Base-by-base conservation (phyloP, 164 flowering plant genomes). In the Liquidambar formosana region DNA sequence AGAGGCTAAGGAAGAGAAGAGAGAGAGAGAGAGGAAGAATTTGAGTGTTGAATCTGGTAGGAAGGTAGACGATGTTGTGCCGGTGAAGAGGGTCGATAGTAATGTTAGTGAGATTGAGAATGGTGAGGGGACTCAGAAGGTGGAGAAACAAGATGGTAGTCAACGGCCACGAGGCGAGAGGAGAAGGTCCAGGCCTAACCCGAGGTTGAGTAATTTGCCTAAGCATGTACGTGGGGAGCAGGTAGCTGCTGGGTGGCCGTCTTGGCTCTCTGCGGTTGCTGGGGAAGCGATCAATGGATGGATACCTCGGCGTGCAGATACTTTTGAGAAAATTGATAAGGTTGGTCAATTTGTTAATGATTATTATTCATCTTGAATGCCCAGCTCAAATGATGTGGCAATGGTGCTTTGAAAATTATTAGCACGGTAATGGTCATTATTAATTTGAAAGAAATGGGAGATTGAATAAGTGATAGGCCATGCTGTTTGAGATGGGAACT, bases 301-400 rank as follows among this genome's bases (percentile, higher is more conserved):
- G 86, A 66, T 74, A 47, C 86, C 86, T 12, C 79, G 86, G 33
- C 68, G 74, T n/a, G 86, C 84, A 6, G 81, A 83, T 52, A 53
- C 86, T 0, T 83, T 81, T 57, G 80, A 80, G 76, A 83, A 83
- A 59, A 72, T 83, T 62, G 84, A 83, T 28, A 83, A 83, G 84
- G 86, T 83, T 28, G 10, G 70, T 65, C 23, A 8, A 65, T 48
- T 65, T 16, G 64, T 61, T 57, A 56, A 45, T 46, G 43, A 33
- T 33, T 33, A 33, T 14, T 13, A 38, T 41, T 44, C 10, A 14
- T 60, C n/a, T 8, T 47, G 44, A 61, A 48, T 59, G 46, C 11
- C 33, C 49, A 52, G 38, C 47, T 38, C 12, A 43, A 61, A 49
- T 61, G 59, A 61, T 33, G 65, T 61, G 51, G 22, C 59, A 12